These are phyloP conservation scores for Mycena rebaudengoi DNA, from an alignment of 768 basidiomycete species.

Conservation along the genomic window DNA sequence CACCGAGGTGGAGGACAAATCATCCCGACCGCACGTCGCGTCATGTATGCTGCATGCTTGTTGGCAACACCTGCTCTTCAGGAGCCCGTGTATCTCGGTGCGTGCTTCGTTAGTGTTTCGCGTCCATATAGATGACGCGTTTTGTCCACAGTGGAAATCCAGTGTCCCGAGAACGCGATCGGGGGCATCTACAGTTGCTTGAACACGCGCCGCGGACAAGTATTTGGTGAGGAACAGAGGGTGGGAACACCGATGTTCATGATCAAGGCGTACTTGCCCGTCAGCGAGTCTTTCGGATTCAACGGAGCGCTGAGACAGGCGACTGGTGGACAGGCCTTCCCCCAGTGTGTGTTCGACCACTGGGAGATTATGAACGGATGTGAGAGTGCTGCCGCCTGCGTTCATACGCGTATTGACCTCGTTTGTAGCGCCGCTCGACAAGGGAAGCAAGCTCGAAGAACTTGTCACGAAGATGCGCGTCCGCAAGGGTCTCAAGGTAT, in stretches of 20 bases:
- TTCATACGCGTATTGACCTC: slow-evolving; percentile 9
- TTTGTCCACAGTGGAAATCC: slow-evolving; percentile 82
- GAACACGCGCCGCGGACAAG: slow-evolving; percentile 98
- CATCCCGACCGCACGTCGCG: slow-evolving; percentile 97
- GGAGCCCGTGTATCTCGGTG: slow-evolving; percentile 95
- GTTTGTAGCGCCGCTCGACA: slow-evolving; percentile 76
- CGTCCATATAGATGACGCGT: neutral
- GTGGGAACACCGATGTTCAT: slow-evolving; percentile 99
- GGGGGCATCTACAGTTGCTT: slow-evolving; percentile 95
- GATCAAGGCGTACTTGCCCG: slow-evolving; percentile 95
- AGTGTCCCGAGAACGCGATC: slow-evolving; percentile 96
- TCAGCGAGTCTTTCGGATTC: slow-evolving; percentile 95
- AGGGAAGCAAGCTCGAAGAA: slow-evolving; percentile 91
- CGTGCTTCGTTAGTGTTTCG: slow-evolving; percentile 30
- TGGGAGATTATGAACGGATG: slow-evolving; percentile 88
- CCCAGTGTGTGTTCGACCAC: slow-evolving; percentile 93
- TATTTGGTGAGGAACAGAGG: slow-evolving; percentile 97
- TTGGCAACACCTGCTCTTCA: slow-evolving; percentile 92
- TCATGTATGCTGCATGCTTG: slow-evolving; percentile 93
- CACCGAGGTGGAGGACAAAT: slow-evolving; percentile 99
- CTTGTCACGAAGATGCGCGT: slow-evolving; percentile 83
- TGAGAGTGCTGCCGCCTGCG: slow-evolving; percentile 45
- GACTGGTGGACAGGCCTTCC: slow-evolving; percentile 98
- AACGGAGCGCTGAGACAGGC: slow-evolving; percentile 93
- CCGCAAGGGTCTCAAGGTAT: slow-evolving; percentile 95